phyloP scores from a whole-genome alignment of 1,284 basidiomycete genomes.

The Singerocomus inundabilis region DNA sequence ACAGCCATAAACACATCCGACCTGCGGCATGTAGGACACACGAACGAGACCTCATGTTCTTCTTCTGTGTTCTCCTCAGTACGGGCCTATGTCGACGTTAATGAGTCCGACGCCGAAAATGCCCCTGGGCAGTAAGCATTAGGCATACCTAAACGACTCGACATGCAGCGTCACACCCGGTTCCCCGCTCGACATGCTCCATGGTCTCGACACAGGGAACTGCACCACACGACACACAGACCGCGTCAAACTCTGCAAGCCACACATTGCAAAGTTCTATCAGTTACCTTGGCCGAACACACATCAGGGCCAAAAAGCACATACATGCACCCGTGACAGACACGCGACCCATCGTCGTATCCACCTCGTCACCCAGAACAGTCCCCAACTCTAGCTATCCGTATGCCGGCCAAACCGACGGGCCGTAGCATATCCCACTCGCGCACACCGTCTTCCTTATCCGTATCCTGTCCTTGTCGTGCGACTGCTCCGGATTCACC shows the following conservation, averaged over 20 bases:
- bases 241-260: constrained; percentile 41
- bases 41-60: too few relatives aligned
- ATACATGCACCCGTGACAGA: constrained; percentile 27
- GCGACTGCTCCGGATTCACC: too few relatives aligned
- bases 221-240: constrained; percentile 41
- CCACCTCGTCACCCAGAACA: constrained; percentile 24
- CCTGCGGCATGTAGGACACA: too few relatives aligned
- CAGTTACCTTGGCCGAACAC: too few relatives aligned
- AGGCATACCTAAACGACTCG: constrained; percentile 48
- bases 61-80: too few relatives aligned
- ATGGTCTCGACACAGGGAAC: constrained; percentile 37
- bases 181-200: constrained; percentile 39
- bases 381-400: constrained; percentile 25
- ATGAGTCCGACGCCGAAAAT: too few relatives aligned
- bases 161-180: constrained; percentile 48
- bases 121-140: too few relatives aligned
- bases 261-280: constrained; percentile 47
- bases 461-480: too few relatives aligned
- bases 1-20: too few relatives aligned
- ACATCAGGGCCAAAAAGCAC: too few relatives aligned
- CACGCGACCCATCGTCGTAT: constrained; percentile 23
- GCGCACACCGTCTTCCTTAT: constrained; percentile 12
- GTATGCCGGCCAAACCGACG: constrained; percentile 15
- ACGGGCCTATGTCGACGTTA: too few relatives aligned
- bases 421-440: constrained; percentile 10